Conservation (phyloP, 495 filamentous ascomycete species). For the Penicillium manginii region DNA sequence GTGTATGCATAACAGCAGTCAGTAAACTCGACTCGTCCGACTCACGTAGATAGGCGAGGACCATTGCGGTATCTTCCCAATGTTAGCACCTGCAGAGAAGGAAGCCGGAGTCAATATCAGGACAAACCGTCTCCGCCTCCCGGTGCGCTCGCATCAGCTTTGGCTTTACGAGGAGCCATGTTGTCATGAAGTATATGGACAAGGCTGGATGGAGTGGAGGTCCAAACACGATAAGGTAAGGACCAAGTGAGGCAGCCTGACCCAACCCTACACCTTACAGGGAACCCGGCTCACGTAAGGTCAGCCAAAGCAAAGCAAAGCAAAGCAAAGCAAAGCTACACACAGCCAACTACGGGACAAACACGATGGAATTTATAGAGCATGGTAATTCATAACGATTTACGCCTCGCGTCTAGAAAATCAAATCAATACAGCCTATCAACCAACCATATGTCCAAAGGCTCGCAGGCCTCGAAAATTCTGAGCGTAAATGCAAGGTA, state of each 20-base stretch:
- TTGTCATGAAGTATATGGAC: background rate
- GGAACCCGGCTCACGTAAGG: background rate
- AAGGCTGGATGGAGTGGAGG: background rate
- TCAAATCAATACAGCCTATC: slow-evolving; percentile 13
- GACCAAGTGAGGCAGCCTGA: too few species aligned
- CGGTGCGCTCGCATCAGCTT: slow-evolving; percentile 42
- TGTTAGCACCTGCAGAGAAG: slow-evolving; percentile 15
- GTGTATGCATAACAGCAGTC: background rate
- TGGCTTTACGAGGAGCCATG: slow-evolving; percentile 59
- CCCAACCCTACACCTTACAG: too few species aligned
- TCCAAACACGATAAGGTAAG: too few species aligned
- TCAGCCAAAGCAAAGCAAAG: too few species aligned
- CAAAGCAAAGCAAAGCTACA: too few species aligned
- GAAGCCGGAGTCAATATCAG: background rate
- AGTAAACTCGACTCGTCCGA: slow-evolving; percentile 28
- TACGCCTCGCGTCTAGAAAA: slow-evolving; percentile 28
- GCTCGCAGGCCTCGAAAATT: slow-evolving; percentile 21
- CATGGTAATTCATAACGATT: slow-evolving; percentile 11
- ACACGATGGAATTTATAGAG: too few species aligned
- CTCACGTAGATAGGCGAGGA: slow-evolving; percentile 65
- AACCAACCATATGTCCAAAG: slow-evolving; percentile 33
- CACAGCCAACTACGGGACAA: background rate
- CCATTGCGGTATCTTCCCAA: slow-evolving; percentile 30
- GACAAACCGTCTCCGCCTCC: slow-evolving; percentile 43
- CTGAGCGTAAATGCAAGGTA: slow-evolving; percentile 31